phyloP scores from a whole-genome alignment of 2,329 filamentous ascomycete species.

The Ascochyta clinopodiicola region DNA sequence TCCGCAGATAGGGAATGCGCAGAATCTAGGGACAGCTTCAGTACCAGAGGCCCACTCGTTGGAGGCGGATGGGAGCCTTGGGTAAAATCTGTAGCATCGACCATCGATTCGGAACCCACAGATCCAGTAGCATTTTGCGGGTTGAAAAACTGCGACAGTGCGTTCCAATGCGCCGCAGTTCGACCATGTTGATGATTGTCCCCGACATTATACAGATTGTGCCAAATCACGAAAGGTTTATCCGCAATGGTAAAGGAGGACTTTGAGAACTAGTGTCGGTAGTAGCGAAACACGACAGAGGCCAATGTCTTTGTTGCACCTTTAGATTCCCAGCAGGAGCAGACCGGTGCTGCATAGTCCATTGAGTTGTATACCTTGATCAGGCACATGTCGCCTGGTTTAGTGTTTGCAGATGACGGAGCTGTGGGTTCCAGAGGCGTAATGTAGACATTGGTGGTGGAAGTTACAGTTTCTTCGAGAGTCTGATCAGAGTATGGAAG shows the following conservation, averaged over 20 bases:
- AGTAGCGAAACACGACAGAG: conserved; percentile 18
- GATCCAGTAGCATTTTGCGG: conserved; percentile 21
- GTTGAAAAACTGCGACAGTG: conserved; percentile 22
- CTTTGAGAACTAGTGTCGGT: conserved; percentile 10
- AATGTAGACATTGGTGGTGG: conserved; percentile 8
- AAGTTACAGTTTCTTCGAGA: background rate
- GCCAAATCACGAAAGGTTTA: background rate
- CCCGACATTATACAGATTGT: background rate
- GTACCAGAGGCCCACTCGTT: background rate
- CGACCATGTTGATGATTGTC: conserved; percentile 13
- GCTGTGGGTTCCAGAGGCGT: background rate
- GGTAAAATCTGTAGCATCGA: background rate
- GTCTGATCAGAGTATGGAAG: conserved; percentile 1
- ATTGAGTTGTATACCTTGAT: conserved; percentile 14
- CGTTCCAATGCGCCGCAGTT: conserved; percentile 18
- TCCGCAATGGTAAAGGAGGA: background rate
- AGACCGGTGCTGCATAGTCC: background rate
- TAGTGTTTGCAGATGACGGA: background rate
- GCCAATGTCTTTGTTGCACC: conserved; percentile 15
- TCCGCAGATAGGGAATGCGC: background rate
- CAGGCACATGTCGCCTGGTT: conserved; percentile 12
- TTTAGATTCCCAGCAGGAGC: conserved; percentile 19
- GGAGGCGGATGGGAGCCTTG: background rate
- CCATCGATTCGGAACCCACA: conserved; percentile 25
- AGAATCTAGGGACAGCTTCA: background rate